These are phyloP conservation scores for Claviceps fusiformis DNA, from an alignment of 2,329 filamentous ascomycete species.

Conservation along the genomic window DNA sequence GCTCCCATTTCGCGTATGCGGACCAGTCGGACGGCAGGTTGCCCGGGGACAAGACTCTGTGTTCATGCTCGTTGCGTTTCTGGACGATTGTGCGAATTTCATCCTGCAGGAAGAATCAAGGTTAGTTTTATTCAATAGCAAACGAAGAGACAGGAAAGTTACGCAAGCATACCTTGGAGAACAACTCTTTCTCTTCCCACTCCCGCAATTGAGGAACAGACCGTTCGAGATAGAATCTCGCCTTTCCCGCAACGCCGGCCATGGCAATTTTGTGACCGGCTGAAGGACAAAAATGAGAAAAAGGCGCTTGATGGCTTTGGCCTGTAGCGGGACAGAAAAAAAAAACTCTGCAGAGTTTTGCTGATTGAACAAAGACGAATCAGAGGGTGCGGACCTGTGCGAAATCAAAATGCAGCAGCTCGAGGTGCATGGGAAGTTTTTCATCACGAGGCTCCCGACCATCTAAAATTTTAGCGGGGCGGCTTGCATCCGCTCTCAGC, in stretches of 20 bases:
- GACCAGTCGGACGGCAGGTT: conserved; percentile 67
- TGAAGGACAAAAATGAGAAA: no score
- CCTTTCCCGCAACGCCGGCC: conserved; percentile 82
- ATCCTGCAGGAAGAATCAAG: conserved; percentile 37
- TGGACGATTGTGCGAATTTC: conserved; percentile 82
- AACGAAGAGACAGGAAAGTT: no score
- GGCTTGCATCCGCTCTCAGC: neutral
- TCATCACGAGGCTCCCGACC: conserved; percentile 8
- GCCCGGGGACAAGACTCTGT: conserved; percentile 73
- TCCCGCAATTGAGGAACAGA: conserved; percentile 85
- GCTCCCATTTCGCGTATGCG: conserved; percentile 64
- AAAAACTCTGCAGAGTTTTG: neutral
- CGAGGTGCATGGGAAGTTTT: conserved; percentile 29
- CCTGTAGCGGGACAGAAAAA: neutral
- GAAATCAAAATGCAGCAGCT: neutral
- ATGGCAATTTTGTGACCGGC: conserved; percentile 38
- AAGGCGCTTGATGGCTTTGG: neutral
- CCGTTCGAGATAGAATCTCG: conserved; percentile 86
- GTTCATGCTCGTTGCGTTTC: conserved; percentile 87
- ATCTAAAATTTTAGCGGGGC: conserved; percentile 13
- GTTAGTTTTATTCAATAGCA: no score
- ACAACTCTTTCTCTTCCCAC: conserved; percentile 84
- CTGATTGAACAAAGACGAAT: neutral
- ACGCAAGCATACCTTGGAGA: conserved; percentile 53
- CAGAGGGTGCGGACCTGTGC: neutral